phyloP scores from a whole-genome alignment of 179 eudicot species.

The Silene coronaria region DNA sequence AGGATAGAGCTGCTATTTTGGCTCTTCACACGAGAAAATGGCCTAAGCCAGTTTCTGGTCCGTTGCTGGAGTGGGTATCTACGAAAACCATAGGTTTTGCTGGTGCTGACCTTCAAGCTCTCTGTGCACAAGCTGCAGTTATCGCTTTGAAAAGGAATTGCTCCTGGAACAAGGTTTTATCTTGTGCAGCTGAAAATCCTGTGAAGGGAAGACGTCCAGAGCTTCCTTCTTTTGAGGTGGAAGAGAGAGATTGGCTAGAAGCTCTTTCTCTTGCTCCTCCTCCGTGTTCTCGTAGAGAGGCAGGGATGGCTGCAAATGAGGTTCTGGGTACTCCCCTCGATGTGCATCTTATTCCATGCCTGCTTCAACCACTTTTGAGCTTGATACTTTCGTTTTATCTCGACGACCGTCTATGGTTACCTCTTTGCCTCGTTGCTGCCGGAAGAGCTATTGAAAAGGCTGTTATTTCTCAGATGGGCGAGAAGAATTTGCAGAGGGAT shows the following conservation, averaged over 20 bases:
- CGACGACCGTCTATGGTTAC: constrained; percentile 75
- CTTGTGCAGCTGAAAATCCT: constrained; percentile 45
- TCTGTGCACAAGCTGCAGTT: constrained; percentile 90
- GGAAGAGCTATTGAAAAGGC: constrained; percentile 40
- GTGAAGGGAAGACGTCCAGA: constrained; percentile 42
- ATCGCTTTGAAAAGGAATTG: constrained; percentile 72
- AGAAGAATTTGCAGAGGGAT: constrained; percentile 38
- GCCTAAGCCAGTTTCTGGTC: constrained; percentile 83
- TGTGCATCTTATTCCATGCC: constrained; percentile 56
- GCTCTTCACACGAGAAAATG: constrained; percentile 82
- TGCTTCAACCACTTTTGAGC: constrained; percentile 56
- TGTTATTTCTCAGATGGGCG: constrained; percentile 49
- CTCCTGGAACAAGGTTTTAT: constrained; percentile 60
- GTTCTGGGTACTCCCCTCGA: constrained; percentile 66
- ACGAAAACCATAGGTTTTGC: constrained; percentile 80
- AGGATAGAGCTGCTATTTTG: constrained; percentile 88
- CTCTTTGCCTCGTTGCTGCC: constrained; percentile 51
- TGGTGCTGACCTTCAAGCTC: constrained; percentile 98
- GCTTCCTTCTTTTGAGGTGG: constrained; percentile 71
- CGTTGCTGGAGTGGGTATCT: constrained; percentile 64
- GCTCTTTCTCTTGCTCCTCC: constrained; percentile 84
- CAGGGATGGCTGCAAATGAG: constrained; percentile 86
- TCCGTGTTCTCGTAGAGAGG: constrained; percentile 92
- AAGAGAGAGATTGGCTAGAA: constrained; percentile 93
- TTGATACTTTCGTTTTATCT: constrained; percentile 55